Evolutionary conservation across 805 yeast species (phyloP), one percentile per base, ranked within the genome.

Genomic region (baker's yeast (Saccharomyces cerevisiae)): DNA sequence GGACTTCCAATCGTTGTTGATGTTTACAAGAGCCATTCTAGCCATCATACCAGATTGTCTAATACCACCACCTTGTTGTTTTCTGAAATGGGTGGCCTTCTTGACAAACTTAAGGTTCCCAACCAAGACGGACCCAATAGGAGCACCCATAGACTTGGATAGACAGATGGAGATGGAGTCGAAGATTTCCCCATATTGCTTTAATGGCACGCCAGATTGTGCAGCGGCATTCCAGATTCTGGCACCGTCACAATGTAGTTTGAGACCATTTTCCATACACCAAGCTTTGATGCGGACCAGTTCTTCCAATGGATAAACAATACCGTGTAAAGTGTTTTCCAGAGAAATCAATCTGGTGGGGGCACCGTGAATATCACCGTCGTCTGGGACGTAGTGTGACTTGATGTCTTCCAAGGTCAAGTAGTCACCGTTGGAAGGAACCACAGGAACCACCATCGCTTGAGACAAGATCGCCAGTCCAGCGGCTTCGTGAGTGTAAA

Each of bases 61-160:
- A 50, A 91, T 82, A 59, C 97, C 97, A 61, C 97, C 97, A 66
- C 97, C 97, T 59, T 82, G 81, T 73, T 91, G 97, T 65, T 91
- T 91, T 61, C 87, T 85, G 74, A 90, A 86, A 72, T 90, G 96
- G 67, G 83, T 84, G 46, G 94, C 89, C 64, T 81, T 83, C 61
- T 75, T 72, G 57, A 89, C 84, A 61, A 83, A 77, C 51, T 73
- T 72, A 43, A 67, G 64, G 48, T 75, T 72, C 43, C 96, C 94
- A 43, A 89, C 96, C 47, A 91, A 76, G 4, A 90, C 81, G 14
- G 96, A 85, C 6, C 97, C 97, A 64, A 91, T 83, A 55, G 97
- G 97, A 1, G 97, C 97, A 56, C 96, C 96, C 64, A 90, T 76
- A 5, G 95, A 85, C 70, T 91, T 91, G 50, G 96, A 89, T 51